These are phyloP conservation scores for Fusarium succisae DNA, from an alignment of 2,329 filamentous ascomycete genomes.

Conservation along the genomic window DNA sequence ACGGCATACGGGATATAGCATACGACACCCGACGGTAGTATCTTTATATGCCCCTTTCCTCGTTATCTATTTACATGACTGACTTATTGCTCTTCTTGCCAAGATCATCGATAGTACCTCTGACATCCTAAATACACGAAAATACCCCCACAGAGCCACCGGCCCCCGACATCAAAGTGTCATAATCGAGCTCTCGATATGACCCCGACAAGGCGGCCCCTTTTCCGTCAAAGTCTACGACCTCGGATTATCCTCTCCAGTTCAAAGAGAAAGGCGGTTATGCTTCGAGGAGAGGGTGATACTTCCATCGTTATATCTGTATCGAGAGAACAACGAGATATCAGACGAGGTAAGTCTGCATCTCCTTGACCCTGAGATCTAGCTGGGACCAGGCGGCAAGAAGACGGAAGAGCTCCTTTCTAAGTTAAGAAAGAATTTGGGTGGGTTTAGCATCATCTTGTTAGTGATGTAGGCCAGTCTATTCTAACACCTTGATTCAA, in stretches of 20 bases:
- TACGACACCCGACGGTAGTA: neutral
- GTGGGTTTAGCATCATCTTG: neutral
- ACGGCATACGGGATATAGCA: neutral
- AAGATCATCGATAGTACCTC: fast-evolving
- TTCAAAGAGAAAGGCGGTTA: neutral
- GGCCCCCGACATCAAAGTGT: neutral
- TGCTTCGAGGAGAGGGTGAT: neutral
- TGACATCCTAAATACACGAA: fast-evolving
- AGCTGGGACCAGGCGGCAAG: neutral
- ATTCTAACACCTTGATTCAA: neutral
- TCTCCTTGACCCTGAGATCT: neutral
- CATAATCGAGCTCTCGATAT: no score
- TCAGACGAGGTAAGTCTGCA: neutral
- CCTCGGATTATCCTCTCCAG: fast-evolving
- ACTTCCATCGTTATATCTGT: fast-evolving
- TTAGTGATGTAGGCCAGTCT: neutral
- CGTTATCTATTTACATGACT: neutral
- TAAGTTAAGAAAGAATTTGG: neutral
- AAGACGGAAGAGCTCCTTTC: neutral
- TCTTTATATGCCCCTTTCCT: no score
- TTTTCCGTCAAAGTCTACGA: neutral
- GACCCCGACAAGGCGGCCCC: no score
- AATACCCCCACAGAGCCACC: no score
- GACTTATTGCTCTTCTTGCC: fast-evolving
- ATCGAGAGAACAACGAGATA: neutral